Evolutionary conservation across 164 flowering plant species (phyloP), one percentile per base, ranked within the genome.

Genomic region (Stephania cephalantha): DNA sequence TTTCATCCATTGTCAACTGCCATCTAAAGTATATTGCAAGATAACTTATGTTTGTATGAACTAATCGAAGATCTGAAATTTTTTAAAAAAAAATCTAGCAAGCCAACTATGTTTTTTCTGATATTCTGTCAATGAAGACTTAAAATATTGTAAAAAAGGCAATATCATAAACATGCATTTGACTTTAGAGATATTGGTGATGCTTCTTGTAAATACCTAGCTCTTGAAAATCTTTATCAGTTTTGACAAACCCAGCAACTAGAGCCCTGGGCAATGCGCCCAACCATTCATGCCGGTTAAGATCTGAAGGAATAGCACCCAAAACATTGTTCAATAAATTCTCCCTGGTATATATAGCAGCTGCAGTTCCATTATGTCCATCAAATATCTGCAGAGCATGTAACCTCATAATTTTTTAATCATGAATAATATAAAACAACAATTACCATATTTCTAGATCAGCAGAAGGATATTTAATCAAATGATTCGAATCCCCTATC

Each of bases 291-390:
- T 96, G 98, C 79, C 93, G 82, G 82, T 85, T 91, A 79, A 96
- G 97, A 79, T 92, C 90, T 12, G 93, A 79, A 71, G 99, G 99
- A 75, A 96, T 87, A 70, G 97, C 97, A 76, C 79, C 71, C 80
- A 96, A 81, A 63, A 96, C 83, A 82, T 92, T 94, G 76, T 84
- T 90, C 55, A 96, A 78, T 35, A 96, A 94, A 85, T 92, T 94
- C 85, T 96, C 99, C 85, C 90, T 96, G 6, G 97, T n/a, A 78
- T 94, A 96, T 75, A 91, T 89, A 65, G 98, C 98, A 69, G 99
- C 99, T 17, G 89, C 95, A 78, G 97, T 81, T 48, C 99, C 99
- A 83, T 94, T 96, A 76, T 96, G 98, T 35, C 99, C 99, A 86
- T 96, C 99, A 86, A 96, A 96, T 69, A 96, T 78, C 99, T 96